Evolutionary conservation across 208 protist genomes (phyloP).

Genomic region (Angomonas desouzai): DNA sequence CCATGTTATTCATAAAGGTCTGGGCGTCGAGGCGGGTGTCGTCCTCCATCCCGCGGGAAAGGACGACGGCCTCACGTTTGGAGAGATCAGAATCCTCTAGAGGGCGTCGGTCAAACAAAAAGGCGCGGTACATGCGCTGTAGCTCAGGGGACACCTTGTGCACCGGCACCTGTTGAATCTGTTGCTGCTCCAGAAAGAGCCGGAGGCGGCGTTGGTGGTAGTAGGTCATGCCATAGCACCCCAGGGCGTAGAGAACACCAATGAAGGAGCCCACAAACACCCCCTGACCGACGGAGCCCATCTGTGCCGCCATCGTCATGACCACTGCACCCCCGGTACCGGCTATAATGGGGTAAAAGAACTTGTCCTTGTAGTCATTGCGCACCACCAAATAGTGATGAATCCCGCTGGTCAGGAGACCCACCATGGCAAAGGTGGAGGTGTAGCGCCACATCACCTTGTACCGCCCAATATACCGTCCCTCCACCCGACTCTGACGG

Average conservation of each 20-base stretch:
- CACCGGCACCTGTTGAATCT: slow-evolving; percentile 71
- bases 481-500: slow-evolving; percentile 66
- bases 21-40: slow-evolving; percentile 72
- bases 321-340: slow-evolving; percentile 43
- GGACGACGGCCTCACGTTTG: slow-evolving; percentile 41
- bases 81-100: slow-evolving; percentile 61
- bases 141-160: slow-evolving; percentile 81
- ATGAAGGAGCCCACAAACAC: slow-evolving; percentile 67
- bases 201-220: slow-evolving; percentile 65
- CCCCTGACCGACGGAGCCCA: slow-evolving; percentile 61
- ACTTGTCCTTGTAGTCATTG: slow-evolving; percentile 73
- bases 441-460: slow-evolving; percentile 79
- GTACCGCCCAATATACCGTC: slow-evolving; percentile 76
- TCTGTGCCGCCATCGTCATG: slow-evolving; percentile 58
- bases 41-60: slow-evolving; percentile 40
- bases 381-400: slow-evolving; percentile 77
- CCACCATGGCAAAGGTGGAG: slow-evolving; percentile 67
- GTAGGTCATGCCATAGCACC: slow-evolving; percentile 72
- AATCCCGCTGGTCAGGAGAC: slow-evolving; percentile 61
- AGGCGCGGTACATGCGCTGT: slow-evolving; percentile 81
- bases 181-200: slow-evolving; percentile 71
- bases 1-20: slow-evolving; percentile 75
- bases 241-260: slow-evolving; percentile 63
- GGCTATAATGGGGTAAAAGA: slow-evolving; percentile 71
- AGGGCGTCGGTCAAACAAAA: slow-evolving; percentile 75